Evolutionary conservation across 2,329 filamentous ascomycete species (phyloP).

Genomic region (Fusarium xylarioides): DNA sequence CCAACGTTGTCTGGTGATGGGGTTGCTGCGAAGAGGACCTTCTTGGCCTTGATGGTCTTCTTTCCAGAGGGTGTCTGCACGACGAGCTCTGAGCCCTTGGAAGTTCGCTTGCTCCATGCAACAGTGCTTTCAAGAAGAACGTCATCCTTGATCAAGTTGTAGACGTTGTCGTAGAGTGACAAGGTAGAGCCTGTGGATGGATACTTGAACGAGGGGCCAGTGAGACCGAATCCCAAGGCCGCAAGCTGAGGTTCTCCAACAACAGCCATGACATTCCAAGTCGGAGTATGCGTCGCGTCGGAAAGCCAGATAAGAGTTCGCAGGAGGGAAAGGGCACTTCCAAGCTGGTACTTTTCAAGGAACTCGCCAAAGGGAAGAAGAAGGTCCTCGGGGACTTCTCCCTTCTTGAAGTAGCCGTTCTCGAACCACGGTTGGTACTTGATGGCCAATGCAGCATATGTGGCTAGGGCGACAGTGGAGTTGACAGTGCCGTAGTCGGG

Average conservation of each 20-base stretch:
- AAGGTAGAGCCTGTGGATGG: slow-evolving; percentile 12
- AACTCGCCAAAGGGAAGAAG: slow-evolving; percentile 26
- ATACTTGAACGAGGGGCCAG: slow-evolving; percentile 17
- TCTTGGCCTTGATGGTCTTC: slow-evolving; percentile 34
- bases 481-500: slow-evolving; percentile 13
- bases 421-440: slow-evolving; percentile 30
- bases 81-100: background rate
- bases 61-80: slow-evolving; percentile 22
- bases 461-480: background rate
- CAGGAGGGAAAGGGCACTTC: background rate
- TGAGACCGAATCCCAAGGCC: slow-evolving; percentile 1
- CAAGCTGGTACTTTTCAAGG: slow-evolving; percentile 3
- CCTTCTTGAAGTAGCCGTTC: slow-evolving; percentile 24
- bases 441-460: background rate
- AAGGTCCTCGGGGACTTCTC: slow-evolving; percentile 4
- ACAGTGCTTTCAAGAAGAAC: slow-evolving; percentile 24
- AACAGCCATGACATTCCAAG: slow-evolving; percentile 26
- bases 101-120: background rate
- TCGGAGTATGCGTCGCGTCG: slow-evolving; percentile 5
- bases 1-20: slow-evolving; percentile 39
- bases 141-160: slow-evolving; percentile 3
- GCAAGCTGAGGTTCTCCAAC: slow-evolving; percentile 20
- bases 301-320: slow-evolving; percentile 21
- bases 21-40: slow-evolving; percentile 43
- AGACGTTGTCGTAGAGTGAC: slow-evolving; percentile 17